phyloP scores from a whole-genome alignment of 2,329 filamentous ascomycete genomes.

The Ophiostoma pallidulum region DNA sequence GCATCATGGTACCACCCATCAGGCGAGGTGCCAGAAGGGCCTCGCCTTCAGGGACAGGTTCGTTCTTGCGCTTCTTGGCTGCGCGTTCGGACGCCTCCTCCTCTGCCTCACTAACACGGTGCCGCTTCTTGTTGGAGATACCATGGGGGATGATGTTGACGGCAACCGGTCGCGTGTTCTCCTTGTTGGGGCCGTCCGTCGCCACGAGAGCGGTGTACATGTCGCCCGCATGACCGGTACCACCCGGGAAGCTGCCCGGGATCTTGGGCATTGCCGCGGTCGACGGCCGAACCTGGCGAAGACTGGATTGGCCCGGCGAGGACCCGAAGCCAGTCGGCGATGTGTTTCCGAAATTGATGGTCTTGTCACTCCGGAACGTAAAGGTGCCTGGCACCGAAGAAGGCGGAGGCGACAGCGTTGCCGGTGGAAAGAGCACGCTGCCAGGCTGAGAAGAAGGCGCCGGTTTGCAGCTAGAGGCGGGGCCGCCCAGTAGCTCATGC shows the following conservation, averaged over 20 bases:
- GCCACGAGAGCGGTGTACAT: constrained; percentile 11
- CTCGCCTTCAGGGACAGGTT: constrained; percentile 40
- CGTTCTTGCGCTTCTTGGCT: constrained; percentile 50
- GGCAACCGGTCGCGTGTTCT: constrained; percentile 38
- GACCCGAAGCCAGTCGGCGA: constrained; percentile 46
- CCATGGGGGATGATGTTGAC: constrained; percentile 49
- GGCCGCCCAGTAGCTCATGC: constrained; percentile 12
- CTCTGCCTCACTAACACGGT: constrained; percentile 47
- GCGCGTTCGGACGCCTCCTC: constrained; percentile 43
- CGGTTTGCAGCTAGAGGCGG: background rate
- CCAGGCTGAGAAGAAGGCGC: background rate
- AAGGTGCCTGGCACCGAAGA: constrained; percentile 47
- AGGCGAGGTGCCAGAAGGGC: constrained; percentile 43
- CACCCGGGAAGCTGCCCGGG: constrained; percentile 41
- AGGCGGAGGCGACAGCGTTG: constrained; percentile 17
- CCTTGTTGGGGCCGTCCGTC: constrained; percentile 38
- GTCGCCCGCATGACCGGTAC: constrained; percentile 33
- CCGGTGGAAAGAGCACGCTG: constrained; percentile 11
- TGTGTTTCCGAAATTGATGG: constrained; percentile 45
- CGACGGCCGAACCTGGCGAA: constrained; percentile 51
- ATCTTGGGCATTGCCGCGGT: constrained; percentile 26
- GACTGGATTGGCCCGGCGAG: constrained; percentile 48
- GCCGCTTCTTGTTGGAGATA: constrained; percentile 56
- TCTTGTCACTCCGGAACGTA: constrained; percentile 57
- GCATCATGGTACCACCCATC: constrained; percentile 17